Evolutionary conservation across 805 yeast genomes (phyloP).

Genomic region (Cyberlindnera samutprakarnensis): DNA sequence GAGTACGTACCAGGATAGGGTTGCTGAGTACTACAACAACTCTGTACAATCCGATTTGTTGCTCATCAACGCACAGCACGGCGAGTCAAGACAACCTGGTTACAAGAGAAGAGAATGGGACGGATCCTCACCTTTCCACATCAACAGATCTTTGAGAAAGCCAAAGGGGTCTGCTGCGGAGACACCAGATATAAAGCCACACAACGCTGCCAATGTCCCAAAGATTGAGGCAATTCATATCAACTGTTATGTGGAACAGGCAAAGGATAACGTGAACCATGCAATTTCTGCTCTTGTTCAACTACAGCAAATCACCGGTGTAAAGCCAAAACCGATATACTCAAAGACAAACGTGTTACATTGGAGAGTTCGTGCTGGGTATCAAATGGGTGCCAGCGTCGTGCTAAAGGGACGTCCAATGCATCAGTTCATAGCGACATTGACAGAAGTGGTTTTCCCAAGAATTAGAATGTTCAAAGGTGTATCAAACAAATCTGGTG

Average conservation of each 20-base stretch:
- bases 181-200: conserved; percentile 64
- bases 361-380: conserved; percentile 84
- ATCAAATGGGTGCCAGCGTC: conserved; percentile 86
- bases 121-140: conserved; percentile 78
- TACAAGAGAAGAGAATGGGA: conserved; percentile 79
- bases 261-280: conserved; percentile 60
- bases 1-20: conserved; percentile 71
- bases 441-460: conserved; percentile 90
- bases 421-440: conserved; percentile 76
- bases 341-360: conserved; percentile 74
- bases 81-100: conserved; percentile 46
- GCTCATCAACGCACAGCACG: conserved; percentile 70
- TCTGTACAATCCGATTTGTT: conserved; percentile 72
- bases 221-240: conserved; percentile 57
- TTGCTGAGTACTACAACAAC: conserved; percentile 66
- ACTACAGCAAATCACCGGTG: conserved; percentile 91
- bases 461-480: conserved; percentile 85
- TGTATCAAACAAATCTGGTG: conserved; percentile 70
- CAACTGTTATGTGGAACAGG: conserved; percentile 70
- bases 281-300: conserved; percentile 73
- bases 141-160: conserved; percentile 69
- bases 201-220: conserved; percentile 68
- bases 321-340: conserved; percentile 64
- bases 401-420: conserved; percentile 72
- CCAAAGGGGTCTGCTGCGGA: conserved; percentile 73